phyloP scores from a whole-genome alignment of 2,329 filamentous ascomycete species.

The Celoporthe dispersa region DNA sequence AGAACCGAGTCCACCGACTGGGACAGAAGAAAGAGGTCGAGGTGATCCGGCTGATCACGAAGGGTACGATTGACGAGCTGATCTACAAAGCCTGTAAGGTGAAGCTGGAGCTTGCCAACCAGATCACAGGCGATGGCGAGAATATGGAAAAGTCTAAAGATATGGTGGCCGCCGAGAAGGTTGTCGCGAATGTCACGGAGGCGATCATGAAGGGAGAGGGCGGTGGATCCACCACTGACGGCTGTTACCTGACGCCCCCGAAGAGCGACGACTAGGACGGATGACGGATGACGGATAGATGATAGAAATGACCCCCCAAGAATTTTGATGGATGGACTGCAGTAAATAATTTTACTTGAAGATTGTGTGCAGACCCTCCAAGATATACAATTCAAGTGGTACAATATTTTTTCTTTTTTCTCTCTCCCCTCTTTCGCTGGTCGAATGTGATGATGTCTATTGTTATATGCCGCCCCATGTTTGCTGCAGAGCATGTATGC shows the following conservation, averaged over 20 bases:
- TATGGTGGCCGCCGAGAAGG: neutral
- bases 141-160: slow-evolving; percentile 24
- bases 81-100: slow-evolving; percentile 90
- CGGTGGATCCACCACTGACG: slow-evolving; percentile 3
- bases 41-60: slow-evolving; percentile 81
- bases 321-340: neutral
- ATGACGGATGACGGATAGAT: neutral
- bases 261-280: slow-evolving; percentile 15
- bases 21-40: slow-evolving; percentile 91
- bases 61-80: slow-evolving; percentile 86
- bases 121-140: slow-evolving; percentile 49
- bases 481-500: neutral
- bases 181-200: slow-evolving; percentile 23
- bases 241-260: slow-evolving; percentile 19
- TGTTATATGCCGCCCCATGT: neutral
- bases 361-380: neutral
- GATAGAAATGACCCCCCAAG: neutral
- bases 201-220: slow-evolving; percentile 20
- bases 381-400: neutral
- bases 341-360: neutral
- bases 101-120: slow-evolving; percentile 83
- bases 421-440: no score
- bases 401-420: neutral
- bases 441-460: neutral
- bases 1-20: slow-evolving; percentile 94